Base-by-base conservation (phyloP, 176 grass and related monocot species). In the Ampelocalamus luodianensis region DNA sequence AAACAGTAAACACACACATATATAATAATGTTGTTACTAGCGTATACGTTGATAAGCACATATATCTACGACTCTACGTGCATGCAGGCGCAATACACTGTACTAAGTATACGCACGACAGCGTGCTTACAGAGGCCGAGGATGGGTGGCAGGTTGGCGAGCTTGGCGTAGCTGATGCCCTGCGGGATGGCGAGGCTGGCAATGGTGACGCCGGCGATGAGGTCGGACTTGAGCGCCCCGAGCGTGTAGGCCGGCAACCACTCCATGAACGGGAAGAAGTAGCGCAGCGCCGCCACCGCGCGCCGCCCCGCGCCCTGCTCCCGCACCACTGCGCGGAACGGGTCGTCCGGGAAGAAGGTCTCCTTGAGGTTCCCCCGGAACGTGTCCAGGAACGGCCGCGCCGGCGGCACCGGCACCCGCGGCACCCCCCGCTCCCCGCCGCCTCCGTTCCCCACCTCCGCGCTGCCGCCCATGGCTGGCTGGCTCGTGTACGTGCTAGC, bases 151-250 rank as follows among this genome's bases (percentile, higher is more conserved):
- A 98, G 88, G 80, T 92, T 89, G 15, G 96, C 96, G 72, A 98
- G 96, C 78, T 94, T 94, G 34, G 96, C 96, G 82, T 98, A 98
- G 91, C 96, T 98, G 90, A 98, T 98, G 72, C 96, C 96, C 88
- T 98, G 96, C 13, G 96, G 96, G 88, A 98, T 98, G 79, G 96
- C 93, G 85, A 98, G 92, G 88, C 96, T 98, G 84, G 93, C 87
- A 58, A 98, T 98, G 87, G 96, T 98, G 83, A 98, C 50, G 54
- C 96, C 96, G 14, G 96, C 89, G 69, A 98, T 74, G 79, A 95
- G 87, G 89, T 98, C 96, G 10, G 85, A 89, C 79, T 91, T 91
- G 89, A 98, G 75, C 1, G 89, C 53, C 1, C 78, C 71, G 10
- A 95, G 68, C 27, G 10, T 59, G 88, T 98, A 98, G 0, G 63